A percentile compares a stretch with the other conserved stretches of the same genome.
Conservation (phyloP, 331 rosid genomes). For the Acacia pycnantha region DNA sequence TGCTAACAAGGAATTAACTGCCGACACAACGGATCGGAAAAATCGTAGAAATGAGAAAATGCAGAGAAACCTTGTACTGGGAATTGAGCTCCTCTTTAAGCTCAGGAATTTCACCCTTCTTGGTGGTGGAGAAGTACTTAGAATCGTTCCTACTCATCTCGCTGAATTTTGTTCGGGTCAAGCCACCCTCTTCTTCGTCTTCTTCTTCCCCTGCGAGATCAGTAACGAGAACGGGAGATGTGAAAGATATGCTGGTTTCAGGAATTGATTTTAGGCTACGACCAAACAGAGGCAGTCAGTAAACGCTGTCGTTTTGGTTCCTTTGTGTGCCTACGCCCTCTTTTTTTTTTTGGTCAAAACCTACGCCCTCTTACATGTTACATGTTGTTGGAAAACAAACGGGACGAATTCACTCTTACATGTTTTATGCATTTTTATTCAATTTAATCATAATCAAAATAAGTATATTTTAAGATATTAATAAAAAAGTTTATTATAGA, state of each 20-base stretch:
- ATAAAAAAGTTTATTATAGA: no score
- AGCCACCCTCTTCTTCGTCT: not conserved
- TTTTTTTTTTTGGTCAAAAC: no score
- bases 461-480: no score
- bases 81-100: slow-evolving; percentile 99
- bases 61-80: slow-evolving; percentile 87
- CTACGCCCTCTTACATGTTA: not conserved
- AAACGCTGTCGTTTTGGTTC: not conserved
- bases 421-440: no score
- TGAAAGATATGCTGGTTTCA: not conserved
- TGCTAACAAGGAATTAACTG: not conserved
- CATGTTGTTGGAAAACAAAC: no score
- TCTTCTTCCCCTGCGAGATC: not conserved
- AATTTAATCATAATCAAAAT: no score
- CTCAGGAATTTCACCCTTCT: slow-evolving; percentile 99
- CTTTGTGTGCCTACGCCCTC: not conserved
- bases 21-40: not conserved
- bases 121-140: slow-evolving; percentile 97
- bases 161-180: not conserved
- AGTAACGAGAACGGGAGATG: not conserved
- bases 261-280: not conserved
- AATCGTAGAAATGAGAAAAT: not conserved
- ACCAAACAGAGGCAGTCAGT: not conserved
- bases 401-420: no score
- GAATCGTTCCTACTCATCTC: slow-evolving; percentile 97